Evolutionary conservation across 805 yeast genomes (phyloP).

Genomic region (Wickerhamiella musiphila): DNA sequence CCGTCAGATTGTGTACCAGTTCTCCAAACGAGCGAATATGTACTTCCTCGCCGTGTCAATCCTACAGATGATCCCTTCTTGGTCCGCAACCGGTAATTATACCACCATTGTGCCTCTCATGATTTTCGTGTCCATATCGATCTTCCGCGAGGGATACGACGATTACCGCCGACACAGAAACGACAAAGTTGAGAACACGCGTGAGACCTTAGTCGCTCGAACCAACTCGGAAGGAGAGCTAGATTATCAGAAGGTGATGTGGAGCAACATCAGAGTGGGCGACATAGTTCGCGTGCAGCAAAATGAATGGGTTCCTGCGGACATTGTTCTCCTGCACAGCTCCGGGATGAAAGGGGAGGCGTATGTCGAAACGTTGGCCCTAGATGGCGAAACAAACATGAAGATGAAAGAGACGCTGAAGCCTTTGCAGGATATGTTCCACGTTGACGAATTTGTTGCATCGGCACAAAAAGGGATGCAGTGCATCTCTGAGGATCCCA

Average conservation of each 20-base stretch:
- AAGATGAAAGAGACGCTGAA: slow-evolving; percentile 56
- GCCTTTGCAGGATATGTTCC: slow-evolving; percentile 32
- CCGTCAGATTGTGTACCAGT: slow-evolving; percentile 75
- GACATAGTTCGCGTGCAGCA: slow-evolving; percentile 54
- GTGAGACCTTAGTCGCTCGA: slow-evolving; percentile 26
- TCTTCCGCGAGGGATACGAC: slow-evolving; percentile 84
- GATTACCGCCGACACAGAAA: slow-evolving; percentile 75
- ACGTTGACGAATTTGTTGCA: slow-evolving; percentile 28
- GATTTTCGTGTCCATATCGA: slow-evolving; percentile 75
- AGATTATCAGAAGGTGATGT: slow-evolving; percentile 25
- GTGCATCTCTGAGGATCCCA: slow-evolving; percentile 76
- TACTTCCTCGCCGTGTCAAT: slow-evolving; percentile 82
- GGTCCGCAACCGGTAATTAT: slow-evolving; percentile 94
- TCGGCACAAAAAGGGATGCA: slow-evolving; percentile 24
- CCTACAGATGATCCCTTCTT: slow-evolving; percentile 86
- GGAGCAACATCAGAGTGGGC: slow-evolving; percentile 82
- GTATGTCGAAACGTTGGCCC: slow-evolving; percentile 87
- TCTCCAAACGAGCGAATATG: slow-evolving; percentile 80
- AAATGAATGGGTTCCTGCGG: slow-evolving; percentile 94
- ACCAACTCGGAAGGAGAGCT: slow-evolving; percentile 3
- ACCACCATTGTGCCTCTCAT: slow-evolving; percentile 84
- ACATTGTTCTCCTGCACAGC: slow-evolving; percentile 53
- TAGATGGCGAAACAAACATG: slow-evolving; percentile 92
- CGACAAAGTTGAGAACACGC: slow-evolving; percentile 71
- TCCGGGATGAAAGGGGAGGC: slow-evolving; percentile 41